phyloP scores from a whole-genome alignment of 352 stramenopile species.

The Pythium dissimile region DNA sequence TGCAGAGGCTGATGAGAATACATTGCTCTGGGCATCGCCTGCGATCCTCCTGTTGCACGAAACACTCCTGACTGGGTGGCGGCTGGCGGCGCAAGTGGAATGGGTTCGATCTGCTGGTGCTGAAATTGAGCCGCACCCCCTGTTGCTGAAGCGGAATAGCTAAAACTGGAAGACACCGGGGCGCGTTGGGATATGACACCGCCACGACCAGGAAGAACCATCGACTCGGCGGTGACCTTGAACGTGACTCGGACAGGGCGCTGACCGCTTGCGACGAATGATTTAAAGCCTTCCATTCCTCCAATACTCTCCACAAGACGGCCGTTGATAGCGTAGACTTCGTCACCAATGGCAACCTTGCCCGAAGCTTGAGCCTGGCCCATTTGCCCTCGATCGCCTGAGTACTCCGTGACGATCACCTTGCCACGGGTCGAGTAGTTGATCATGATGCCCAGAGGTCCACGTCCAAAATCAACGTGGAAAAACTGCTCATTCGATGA shows the following conservation, averaged over 20 bases:
- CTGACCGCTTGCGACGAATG: slow-evolving; percentile 48
- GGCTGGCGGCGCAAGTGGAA: not conserved
- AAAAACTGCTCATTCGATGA: slow-evolving; percentile 33
- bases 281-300: slow-evolving; percentile 83
- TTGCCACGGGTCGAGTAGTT: slow-evolving; percentile 72
- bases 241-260: slow-evolving; percentile 74
- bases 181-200: not conserved
- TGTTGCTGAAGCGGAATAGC: not conserved
- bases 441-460: slow-evolving; percentile 79
- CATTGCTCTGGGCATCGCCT: slow-evolving; percentile 8
- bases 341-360: slow-evolving; percentile 67
- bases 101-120: not conserved
- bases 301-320: slow-evolving; percentile 49
- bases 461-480: slow-evolving; percentile 64
- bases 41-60: not conserved
- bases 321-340: slow-evolving; percentile 78
- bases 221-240: slow-evolving; percentile 27
- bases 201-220: slow-evolving; percentile 5
- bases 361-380: slow-evolving; percentile 71
- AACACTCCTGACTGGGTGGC: slow-evolving; percentile 6
- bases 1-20: slow-evolving; percentile 11
- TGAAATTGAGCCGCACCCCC: not conserved
- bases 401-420: slow-evolving; percentile 82
- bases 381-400: slow-evolving; percentile 57
- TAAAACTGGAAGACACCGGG: not conserved